Evolutionary conservation across 2,329 filamentous ascomycete species (phyloP).

Genomic region (Beauveria scarabaeidicola): DNA sequence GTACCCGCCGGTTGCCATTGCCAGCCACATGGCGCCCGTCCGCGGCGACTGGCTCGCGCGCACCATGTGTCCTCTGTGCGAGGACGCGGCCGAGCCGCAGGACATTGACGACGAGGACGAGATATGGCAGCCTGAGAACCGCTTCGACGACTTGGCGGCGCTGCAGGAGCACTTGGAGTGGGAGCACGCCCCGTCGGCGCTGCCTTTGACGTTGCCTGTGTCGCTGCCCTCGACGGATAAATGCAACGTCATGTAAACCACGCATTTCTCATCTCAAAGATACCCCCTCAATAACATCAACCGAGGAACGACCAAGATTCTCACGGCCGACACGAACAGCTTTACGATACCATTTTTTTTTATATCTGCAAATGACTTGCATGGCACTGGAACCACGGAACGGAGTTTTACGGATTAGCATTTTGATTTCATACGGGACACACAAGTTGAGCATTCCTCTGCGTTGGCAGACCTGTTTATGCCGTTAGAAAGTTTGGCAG

Average conservation of each 20-base stretch:
- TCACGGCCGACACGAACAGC: neutral
- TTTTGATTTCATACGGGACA: neutral
- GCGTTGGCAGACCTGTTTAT: neutral
- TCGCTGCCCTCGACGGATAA: constrained; percentile 26
- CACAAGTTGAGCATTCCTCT: neutral
- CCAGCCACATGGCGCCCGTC: constrained; percentile 45
- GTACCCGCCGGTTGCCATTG: constrained; percentile 49
- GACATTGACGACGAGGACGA: constrained; percentile 44
- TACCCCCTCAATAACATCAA: neutral
- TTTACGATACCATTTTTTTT: constrained; percentile 1
- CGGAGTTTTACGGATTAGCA: neutral
- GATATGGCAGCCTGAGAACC: constrained; percentile 37
- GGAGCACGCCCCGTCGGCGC: constrained; percentile 38
- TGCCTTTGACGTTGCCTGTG: constrained; percentile 27
- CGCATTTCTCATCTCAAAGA: neutral
- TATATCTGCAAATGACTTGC: neutral
- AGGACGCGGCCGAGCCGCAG: constrained; percentile 34
- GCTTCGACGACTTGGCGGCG: constrained; percentile 39
- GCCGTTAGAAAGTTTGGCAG: neutral
- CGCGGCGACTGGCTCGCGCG: constrained; percentile 43
- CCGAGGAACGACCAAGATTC: neutral
- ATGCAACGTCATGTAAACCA: constrained; percentile 38
- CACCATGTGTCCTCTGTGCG: constrained; percentile 48
- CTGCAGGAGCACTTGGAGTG: constrained; percentile 50
- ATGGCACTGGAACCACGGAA: neutral